Conservation (phyloP, 768 basidiomycete genomes). For the Russula sp. region DNA sequence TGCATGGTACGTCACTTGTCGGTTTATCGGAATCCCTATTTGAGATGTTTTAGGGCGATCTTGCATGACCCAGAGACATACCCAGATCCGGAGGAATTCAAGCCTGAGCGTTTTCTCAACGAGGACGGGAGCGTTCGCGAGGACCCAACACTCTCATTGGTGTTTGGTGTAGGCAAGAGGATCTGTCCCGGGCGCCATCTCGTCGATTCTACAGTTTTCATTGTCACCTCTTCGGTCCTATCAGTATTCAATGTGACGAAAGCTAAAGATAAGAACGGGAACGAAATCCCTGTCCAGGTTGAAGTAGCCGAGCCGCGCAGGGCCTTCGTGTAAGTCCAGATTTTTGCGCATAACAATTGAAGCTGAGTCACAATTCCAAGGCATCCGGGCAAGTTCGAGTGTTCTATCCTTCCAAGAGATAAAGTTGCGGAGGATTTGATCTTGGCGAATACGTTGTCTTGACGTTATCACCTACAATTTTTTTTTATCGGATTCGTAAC, state of each 20-base stretch:
- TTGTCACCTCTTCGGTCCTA: constrained; percentile 20
- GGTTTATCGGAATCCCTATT: not conserved
- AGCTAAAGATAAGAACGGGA: constrained; percentile 20
- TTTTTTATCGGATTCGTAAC: not conserved
- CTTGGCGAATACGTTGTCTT: not conserved
- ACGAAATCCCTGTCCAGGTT: constrained; percentile 15
- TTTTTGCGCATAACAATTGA: too few species aligned
- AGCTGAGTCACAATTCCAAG: not conserved
- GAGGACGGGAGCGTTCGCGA: constrained; percentile 20
- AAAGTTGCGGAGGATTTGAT: constrained; percentile 17
- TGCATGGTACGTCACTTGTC: constrained; percentile 8
- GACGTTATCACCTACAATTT: not conserved
- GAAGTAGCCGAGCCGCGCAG: not conserved
- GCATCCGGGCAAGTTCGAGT: constrained; percentile 14
- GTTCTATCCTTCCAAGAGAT: constrained; percentile 20
- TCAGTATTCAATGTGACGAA: constrained; percentile 24
- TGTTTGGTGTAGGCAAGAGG: constrained; percentile 23
- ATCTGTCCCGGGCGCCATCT: constrained; percentile 32
- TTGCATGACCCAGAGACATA: constrained; percentile 20
- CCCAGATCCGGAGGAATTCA: constrained; percentile 26
- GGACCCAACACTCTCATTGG: constrained; percentile 4
- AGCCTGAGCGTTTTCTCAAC: constrained; percentile 26
- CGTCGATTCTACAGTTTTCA: constrained; percentile 28
- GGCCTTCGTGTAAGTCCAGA: not conserved
- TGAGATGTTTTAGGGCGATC: constrained; percentile 14